Evolutionary conservation across 139 green algal species (phyloP), one percentile per base, ranked within the genome.

Genomic region (Tetradesmus lagerheimii): DNA sequence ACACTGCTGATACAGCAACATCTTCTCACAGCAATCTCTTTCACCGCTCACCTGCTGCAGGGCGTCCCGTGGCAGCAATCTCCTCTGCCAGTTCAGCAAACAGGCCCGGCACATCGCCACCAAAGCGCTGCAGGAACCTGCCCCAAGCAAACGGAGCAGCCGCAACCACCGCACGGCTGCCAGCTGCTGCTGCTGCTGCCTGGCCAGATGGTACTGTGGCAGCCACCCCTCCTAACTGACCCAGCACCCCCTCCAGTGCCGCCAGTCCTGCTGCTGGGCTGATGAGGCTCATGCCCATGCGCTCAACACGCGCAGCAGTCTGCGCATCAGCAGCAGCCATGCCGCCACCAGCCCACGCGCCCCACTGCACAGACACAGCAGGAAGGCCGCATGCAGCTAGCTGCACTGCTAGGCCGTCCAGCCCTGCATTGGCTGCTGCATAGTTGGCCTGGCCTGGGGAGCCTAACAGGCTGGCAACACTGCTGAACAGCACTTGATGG

Each of bases 381-480:
- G 90, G 78, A 23, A 93, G 2, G 34, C 95, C 94, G 3, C 43
- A 76, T 8, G 45, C 9, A 27, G 86, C 34, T 16, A 81, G 34
- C 76, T 80, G 37, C 16, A 12, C 23, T 14, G 94, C 91, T 5
- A 92, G 35, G 0, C 41, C 85, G 78, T 97, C 95, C 75, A 97
- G 89, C 1, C 57, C 80, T 18, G 91, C 87, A 64, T 97, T 96
- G n/a, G 93, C 94, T 4, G 85, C 90, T 37, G 93, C 87, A 83
- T 98, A 99, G 92, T 97, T 98, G 89, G 93, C 92, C 89, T 99
- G 97, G 9, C 97, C 97, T 23, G 96, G 91, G 0, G 96, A 95
- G 0, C 97, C 97, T 18, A 99, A 83, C 37, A 99, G 89, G 6
- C 94, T 89, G 0, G 97, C 96, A 16, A 98, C 94, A 0, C 95